Evolutionary conservation across 192 early-diverging fungal genomes (phyloP), one percentile per base, ranked within the genome.

Genomic region (Diversispora epigaea): DNA sequence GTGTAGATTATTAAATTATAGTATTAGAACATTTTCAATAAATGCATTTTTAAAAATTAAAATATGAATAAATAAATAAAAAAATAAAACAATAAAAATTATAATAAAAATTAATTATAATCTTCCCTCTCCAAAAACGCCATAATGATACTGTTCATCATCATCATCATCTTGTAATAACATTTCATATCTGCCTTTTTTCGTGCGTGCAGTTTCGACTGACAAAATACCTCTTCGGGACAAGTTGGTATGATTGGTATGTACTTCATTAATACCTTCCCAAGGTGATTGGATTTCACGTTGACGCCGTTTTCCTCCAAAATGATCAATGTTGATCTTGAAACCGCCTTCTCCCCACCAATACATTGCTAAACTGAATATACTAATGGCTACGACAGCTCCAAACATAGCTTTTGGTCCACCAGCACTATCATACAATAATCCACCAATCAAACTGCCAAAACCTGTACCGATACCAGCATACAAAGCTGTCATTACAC

Each of bases 381-480:
- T 64, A 12, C 76, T 81, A 9, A 84, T 66, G 1, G 25, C 17
- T 3, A 79, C 77, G 32, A 79, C 82, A 4, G 58, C 57, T 45
- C 77, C 79, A 76, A 84, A 84, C 82, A 84, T 84, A 6, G 52
- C 39, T 39, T 57, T 75, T 32, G 80, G 19, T 47, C 65, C 78
- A 22, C 82, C 82, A 32, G 68, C 71, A 47, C 71, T 71, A 47
- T 78, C 78, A 68, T 82, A 84, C 4, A 84, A 64, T 12, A 84
- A 43, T 10, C 82, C 82, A 14, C 80, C 82, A 56, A 82, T 46
- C 12, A 84, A 70, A 68, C 80, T 79, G 6, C 82, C 82, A 14
- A 81, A 19, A 9, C 82, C 82, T 14, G 82, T 73, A 43, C 82
- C 82, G 14, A 84, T 58, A 47, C 82, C 82, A 17, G 68, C 68